A percentile compares a stretch with the other conserved stretches of the same genome.
These are phyloP conservation scores for Lanmaoa rubissima DNA, from an alignment of 768 basidiomycete species.

Conservation along the genomic window DNA sequence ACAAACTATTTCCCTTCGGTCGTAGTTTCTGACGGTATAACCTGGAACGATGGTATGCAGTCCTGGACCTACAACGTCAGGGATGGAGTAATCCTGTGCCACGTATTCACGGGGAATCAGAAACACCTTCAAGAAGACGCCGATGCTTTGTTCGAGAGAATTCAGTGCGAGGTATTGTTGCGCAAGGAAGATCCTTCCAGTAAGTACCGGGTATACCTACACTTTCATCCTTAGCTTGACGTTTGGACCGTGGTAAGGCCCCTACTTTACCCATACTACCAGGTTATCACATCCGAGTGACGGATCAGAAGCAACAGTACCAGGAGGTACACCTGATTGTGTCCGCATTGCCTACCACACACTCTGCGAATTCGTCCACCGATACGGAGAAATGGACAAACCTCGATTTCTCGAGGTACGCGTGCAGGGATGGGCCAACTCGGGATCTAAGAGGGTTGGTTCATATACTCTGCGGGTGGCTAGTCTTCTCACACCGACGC, in stretches of 20 bases:
- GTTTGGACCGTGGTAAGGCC: slow-evolving; percentile 15
- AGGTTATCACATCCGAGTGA: slow-evolving; percentile 11
- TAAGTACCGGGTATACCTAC: slow-evolving; percentile 11
- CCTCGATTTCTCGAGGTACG: slow-evolving; percentile 36
- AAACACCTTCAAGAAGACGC: slow-evolving; percentile 40
- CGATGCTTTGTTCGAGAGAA: slow-evolving; percentile 34
- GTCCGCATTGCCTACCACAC: slow-evolving; percentile 21
- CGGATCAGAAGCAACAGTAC: slow-evolving; percentile 17
- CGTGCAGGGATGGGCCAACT: slow-evolving; percentile 42
- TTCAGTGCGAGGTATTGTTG: slow-evolving; percentile 37
- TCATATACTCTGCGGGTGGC: background rate
- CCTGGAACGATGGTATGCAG: slow-evolving; percentile 34
- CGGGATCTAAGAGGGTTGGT: slow-evolving; percentile 38
- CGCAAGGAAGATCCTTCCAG: slow-evolving; percentile 19
- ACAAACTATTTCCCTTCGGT: slow-evolving; percentile 14
- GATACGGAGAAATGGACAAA: slow-evolving; percentile 36
- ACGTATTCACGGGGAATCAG: slow-evolving; percentile 51
- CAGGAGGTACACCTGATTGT: slow-evolving; percentile 25
- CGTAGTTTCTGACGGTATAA: slow-evolving; percentile 6
- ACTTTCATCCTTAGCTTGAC: background rate
- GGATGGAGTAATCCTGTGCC: slow-evolving; percentile 31
- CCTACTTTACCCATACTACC: slow-evolving; percentile 29
- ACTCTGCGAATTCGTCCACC: slow-evolving; percentile 31
- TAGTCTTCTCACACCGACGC: background rate
- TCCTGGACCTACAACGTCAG: slow-evolving; percentile 25